Evolutionary conservation across 148 eudicot species (phyloP).

Genomic region (Heliamphora exappendiculata): DNA sequence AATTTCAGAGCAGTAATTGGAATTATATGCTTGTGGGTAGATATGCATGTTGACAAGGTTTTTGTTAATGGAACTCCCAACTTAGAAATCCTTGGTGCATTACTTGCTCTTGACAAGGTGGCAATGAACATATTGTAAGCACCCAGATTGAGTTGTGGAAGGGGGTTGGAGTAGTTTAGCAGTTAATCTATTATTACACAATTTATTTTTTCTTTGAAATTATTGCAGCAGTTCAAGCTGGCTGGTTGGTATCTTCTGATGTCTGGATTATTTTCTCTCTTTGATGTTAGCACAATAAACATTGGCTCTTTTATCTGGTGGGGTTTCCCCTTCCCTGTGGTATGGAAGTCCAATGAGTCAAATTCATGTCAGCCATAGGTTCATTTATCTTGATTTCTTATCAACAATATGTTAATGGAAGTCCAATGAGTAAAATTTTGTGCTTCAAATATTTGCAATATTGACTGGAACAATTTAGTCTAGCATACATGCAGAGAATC

Average conservation of each 20-base stretch:
- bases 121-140: background rate
- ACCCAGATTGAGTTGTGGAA: background rate
- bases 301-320: background rate
- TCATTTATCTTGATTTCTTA: background rate
- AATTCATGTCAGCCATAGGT: background rate
- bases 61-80: background rate
- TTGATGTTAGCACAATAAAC: background rate
- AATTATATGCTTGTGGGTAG: background rate
- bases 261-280: background rate
- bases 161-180: background rate
- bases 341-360: background rate
- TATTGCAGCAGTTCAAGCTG: background rate
- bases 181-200: background rate
- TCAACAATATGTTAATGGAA: background rate
- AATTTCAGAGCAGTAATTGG: background rate
- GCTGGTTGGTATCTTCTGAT: background rate
- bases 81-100: background rate
- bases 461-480: background rate
- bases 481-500: background rate
- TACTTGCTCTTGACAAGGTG: background rate
- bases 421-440: background rate
- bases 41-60: background rate
- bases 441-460: background rate
- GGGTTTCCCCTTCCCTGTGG: background rate
- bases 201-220: background rate